Conservation (phyloP, 2,329 filamentous ascomycete genomes). For the Septoria linicola region DNA sequence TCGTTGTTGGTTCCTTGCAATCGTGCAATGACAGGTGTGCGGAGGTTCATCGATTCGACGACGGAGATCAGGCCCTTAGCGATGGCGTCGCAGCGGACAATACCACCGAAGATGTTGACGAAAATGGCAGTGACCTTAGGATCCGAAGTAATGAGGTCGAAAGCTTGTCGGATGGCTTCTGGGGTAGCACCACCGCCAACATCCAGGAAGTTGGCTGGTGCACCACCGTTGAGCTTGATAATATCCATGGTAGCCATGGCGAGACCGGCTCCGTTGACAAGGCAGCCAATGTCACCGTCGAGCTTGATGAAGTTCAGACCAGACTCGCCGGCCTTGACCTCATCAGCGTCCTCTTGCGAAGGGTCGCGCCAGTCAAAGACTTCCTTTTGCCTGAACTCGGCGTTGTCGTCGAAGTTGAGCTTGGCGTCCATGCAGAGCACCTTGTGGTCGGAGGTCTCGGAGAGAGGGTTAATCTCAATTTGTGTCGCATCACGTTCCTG, state of each 20-base stretch:
- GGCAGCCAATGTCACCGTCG: slow-evolving; percentile 97
- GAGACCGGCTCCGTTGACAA: slow-evolving; percentile 97
- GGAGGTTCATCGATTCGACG: slow-evolving; percentile 89
- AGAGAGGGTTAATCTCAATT: slow-evolving; percentile 99
- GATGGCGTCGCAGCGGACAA: slow-evolving; percentile 96
- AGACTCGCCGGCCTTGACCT: slow-evolving; percentile 91
- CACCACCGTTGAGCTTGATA: slow-evolving; percentile 97
- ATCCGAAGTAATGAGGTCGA: slow-evolving; percentile 97
- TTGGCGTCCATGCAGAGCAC: slow-evolving; percentile 99
- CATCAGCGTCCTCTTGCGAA: slow-evolving; percentile 93
- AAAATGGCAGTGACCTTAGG: slow-evolving; percentile 98
- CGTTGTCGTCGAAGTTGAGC: slow-evolving; percentile 98
- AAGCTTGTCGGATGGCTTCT: slow-evolving; percentile 93
- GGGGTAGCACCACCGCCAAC: slow-evolving; percentile 97
- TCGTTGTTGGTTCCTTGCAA: slow-evolving; percentile 99
- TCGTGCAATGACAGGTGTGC: slow-evolving; percentile 94
- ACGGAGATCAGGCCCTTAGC: slow-evolving; percentile 94
- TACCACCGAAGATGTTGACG: slow-evolving; percentile 99
- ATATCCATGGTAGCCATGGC: slow-evolving; percentile 99
- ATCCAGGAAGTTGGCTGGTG: slow-evolving; percentile 97
- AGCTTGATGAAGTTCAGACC: slow-evolving; percentile 99
- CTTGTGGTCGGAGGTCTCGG: slow-evolving; percentile 96
- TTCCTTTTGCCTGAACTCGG: slow-evolving; percentile 96
- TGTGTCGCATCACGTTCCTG: slow-evolving; percentile 97
- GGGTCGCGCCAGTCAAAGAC: slow-evolving; percentile 91